These are phyloP conservation scores for Collybia nuda DNA, from an alignment of 768 basidiomycete species.

Conservation along the genomic window DNA sequence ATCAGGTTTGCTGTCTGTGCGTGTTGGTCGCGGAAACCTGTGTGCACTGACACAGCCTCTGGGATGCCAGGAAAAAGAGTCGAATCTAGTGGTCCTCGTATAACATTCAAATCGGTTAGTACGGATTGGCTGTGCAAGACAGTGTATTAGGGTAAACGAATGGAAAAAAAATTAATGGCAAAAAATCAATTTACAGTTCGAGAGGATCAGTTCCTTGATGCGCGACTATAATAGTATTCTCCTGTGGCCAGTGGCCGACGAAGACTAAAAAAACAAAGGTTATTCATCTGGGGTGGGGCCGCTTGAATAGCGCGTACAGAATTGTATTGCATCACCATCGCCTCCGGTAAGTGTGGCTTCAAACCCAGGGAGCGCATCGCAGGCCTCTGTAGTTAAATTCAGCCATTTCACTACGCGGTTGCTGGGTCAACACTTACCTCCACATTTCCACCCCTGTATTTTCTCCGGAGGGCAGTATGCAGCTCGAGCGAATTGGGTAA, in stretches of 20 bases:
- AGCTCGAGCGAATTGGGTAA: conserved; percentile 33
- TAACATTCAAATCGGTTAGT: conserved; percentile 45
- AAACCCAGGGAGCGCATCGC: conserved; percentile 29
- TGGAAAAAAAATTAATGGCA: too few relatives aligned
- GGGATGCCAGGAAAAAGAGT: conserved; percentile 51
- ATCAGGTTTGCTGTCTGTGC: conserved; percentile 34
- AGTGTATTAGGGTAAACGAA: not conserved
- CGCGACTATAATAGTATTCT: conserved; percentile 45
- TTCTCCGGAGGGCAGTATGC: conserved; percentile 28
- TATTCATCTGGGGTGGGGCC: too few relatives aligned
- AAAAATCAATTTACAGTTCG: conserved; percentile 30
- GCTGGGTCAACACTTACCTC: conserved; percentile 16
- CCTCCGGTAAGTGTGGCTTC: conserved; percentile 28
- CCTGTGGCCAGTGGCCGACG: conserved; percentile 47
- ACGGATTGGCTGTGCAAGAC: conserved; percentile 35
- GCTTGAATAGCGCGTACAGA: conserved; percentile 16
- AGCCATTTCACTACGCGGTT: not conserved
- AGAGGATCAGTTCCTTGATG: conserved; percentile 54
- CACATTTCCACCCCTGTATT: conserved; percentile 28
- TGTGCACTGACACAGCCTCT: conserved; percentile 40
- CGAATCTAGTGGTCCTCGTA: conserved; percentile 35
- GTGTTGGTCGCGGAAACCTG: conserved; percentile 50
- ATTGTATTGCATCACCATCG: conserved; percentile 29
- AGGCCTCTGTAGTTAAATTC: conserved; percentile 20
- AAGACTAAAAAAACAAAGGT: conserved; percentile 14